These are phyloP conservation scores for Wickerhamomyces pijperi DNA, from an alignment of 805 yeast genomes.

Conservation along the genomic window DNA sequence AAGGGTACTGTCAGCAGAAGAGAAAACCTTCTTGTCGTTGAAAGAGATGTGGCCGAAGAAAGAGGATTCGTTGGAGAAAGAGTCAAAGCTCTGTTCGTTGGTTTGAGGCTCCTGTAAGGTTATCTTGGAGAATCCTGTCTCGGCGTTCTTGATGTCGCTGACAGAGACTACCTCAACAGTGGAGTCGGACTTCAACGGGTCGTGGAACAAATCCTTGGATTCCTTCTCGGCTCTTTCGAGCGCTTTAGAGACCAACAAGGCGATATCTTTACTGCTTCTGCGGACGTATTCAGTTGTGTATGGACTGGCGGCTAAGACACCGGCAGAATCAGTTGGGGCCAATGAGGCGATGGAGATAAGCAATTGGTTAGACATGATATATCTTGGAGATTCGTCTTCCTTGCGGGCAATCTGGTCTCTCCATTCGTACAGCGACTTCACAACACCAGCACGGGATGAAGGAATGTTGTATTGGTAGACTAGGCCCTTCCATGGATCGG, in stretches of 20 bases:
- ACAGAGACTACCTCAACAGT: conserved; percentile 2
- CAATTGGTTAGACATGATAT: conserved; percentile 72
- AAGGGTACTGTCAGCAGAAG: background rate
- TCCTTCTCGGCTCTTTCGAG: conserved; percentile 18
- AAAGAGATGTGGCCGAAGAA: background rate
- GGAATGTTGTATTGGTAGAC: conserved; percentile 59
- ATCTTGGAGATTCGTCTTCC: conserved; percentile 78
- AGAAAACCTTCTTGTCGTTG: background rate
- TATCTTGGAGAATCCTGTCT: background rate
- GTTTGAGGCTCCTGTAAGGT: conserved; percentile 2
- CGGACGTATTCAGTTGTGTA: conserved; percentile 46
- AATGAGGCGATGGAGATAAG: conserved; percentile 48
- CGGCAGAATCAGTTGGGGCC: conserved; percentile 47
- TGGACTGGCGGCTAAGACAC: conserved; percentile 37
- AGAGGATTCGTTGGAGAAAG: background rate
- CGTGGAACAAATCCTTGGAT: conserved; percentile 27
- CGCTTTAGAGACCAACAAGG: conserved; percentile 36
- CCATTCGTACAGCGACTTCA: conserved; percentile 65
- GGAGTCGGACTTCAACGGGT: conserved; percentile 7
- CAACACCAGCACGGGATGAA: conserved; percentile 36
- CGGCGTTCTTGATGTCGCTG: conserved; percentile 7
- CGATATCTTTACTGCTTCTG: conserved; percentile 42
- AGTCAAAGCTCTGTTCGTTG: background rate
- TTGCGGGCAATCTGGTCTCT: conserved; percentile 67
- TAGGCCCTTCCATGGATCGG: conserved; percentile 58